Conservation (phyloP, 768 basidiomycete genomes). For the Stropharia rugosoannulata region DNA sequence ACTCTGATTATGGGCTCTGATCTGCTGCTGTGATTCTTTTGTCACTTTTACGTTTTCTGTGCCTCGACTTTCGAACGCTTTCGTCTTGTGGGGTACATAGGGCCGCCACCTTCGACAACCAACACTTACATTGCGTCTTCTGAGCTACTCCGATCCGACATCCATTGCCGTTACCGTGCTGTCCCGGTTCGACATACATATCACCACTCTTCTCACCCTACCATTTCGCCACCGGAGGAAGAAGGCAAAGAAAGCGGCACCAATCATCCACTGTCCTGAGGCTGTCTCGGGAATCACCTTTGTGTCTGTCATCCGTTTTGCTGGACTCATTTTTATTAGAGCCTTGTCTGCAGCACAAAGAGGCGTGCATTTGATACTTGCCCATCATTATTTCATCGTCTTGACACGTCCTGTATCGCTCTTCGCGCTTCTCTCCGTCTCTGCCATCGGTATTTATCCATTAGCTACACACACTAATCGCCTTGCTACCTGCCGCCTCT, state of each 20-base stretch:
- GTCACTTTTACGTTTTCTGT: conserved; percentile 17
- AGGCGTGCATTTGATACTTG: conserved; percentile 15
- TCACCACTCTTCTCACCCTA: background rate
- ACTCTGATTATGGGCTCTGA: conserved; percentile 19
- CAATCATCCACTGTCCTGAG: background rate
- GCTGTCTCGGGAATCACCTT: conserved; percentile 11
- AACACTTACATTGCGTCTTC: conserved; percentile 5
- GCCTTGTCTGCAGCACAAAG: conserved; percentile 14
- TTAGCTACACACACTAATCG: conserved; percentile 29
- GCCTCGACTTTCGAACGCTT: conserved; percentile 47
- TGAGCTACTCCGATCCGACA: conserved; percentile 8
- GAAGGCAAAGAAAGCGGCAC: background rate
- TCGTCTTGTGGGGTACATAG: conserved; percentile 46
- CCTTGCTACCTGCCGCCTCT: conserved; percentile 19
- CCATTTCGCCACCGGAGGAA: conserved; percentile 5
- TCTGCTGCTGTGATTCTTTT: conserved; percentile 23
- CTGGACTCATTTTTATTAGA: conserved; percentile 22
- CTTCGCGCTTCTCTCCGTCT: conserved; percentile 11
- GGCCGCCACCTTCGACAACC: conserved; percentile 8
- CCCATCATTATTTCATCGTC: conserved; percentile 6
- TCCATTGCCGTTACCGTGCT: conserved; percentile 19
- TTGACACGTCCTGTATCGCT: conserved; percentile 19
- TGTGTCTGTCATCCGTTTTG: conserved; percentile 9
- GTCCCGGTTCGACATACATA: conserved; percentile 18
- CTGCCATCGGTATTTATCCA: conserved; percentile 32